Evolutionary conservation across 345 rosid genomes (phyloP).

Genomic region (Fremontodendron californicum): DNA sequence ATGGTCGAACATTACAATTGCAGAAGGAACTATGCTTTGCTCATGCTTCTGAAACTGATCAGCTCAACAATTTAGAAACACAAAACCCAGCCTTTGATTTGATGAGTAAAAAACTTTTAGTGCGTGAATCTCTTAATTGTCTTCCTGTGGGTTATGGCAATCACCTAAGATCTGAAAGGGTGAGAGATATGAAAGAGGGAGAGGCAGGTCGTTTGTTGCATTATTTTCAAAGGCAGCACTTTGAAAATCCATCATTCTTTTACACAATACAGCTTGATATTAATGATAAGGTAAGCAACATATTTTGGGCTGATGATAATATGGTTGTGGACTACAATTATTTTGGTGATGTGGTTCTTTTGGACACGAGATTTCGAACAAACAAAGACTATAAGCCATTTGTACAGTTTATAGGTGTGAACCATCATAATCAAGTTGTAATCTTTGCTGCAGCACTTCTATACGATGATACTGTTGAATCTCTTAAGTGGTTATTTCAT

Average conservation of each 20-base stretch:
- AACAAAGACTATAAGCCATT: constrained; percentile 34
- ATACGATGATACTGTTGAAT: constrained; percentile 34
- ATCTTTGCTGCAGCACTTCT: constrained; percentile 36
- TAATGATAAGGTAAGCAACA: constrained; percentile 33
- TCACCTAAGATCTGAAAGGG: constrained; percentile 30
- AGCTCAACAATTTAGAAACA: constrained; percentile 8
- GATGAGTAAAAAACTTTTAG: constrained; percentile 10
- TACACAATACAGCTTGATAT: constrained; percentile 29
- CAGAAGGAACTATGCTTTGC: constrained; percentile 22
- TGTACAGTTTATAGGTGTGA: constrained; percentile 31
- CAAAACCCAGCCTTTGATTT: constrained; percentile 11
- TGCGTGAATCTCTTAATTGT: constrained; percentile 27
- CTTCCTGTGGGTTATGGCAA: constrained; percentile 19
- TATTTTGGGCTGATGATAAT: constrained; percentile 41
- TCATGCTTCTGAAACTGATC: constrained; percentile 22
- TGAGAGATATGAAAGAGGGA: constrained; percentile 27
- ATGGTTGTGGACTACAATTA: constrained; percentile 28
- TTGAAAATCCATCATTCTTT: constrained; percentile 27
- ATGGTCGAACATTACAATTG: constrained; percentile 14
- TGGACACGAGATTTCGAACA: constrained; percentile 29
- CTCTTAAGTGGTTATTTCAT: constrained; percentile 32
- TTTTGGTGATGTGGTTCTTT: constrained; percentile 38
- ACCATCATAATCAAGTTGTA: constrained; percentile 35
- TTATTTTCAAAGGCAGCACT: constrained; percentile 36
- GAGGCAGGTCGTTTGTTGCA: constrained; percentile 31